Base-by-base conservation (phyloP, 75 land plant genomes). In the Selaginella tamariscina region DNA sequence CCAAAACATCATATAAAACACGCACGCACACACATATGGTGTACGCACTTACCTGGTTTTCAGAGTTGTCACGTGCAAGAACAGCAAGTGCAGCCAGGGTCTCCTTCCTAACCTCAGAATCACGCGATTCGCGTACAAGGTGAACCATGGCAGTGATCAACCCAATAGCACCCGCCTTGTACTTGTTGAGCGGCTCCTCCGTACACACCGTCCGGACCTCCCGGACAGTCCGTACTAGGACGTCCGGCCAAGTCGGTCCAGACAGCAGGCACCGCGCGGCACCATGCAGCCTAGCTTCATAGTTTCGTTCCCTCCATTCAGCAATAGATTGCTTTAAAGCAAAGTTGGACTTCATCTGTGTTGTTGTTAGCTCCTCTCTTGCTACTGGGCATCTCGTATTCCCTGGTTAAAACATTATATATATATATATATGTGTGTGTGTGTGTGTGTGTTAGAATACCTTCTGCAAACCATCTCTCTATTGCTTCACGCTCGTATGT, bases 281-380 rank as follows among this genome's bases (percentile, higher is more conserved):
- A 27, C 32, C 33, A 23, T 79, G 79, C 49, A 79, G 33, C 55
- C 80, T 64, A 59, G 68, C 70, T 57, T 39, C 66, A 44, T 71
- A 78, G 44, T 79, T 79, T 29, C 81, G 59, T 59, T 79, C 81
- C 49, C 59, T 71, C 81, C 81, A 79, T 29, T 79, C 81, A 11
- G 74, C 80, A 66, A 79, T 79, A 20, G 81, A 79, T 29, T 79
- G 81, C 32, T 79, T 56, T 59, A 79, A 29, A 0, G 81, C 81
- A 62, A 49, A 71, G 62, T 79, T 79, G 20, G 81, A 62, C 24
- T 79, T 79, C 81, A 79, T 72, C 65, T 79, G 68, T 21, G 55
- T 71, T 32, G 71, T 79, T 31, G 64, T 64, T 1, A 79, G 64
- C 65, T 79, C 75, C 26, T 59, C 62, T 21, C 66, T 80, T 65